These are phyloP conservation scores for Mucor racemosus DNA, from an alignment of 371 early-diverging fungal species.

Conservation along the genomic window DNA sequence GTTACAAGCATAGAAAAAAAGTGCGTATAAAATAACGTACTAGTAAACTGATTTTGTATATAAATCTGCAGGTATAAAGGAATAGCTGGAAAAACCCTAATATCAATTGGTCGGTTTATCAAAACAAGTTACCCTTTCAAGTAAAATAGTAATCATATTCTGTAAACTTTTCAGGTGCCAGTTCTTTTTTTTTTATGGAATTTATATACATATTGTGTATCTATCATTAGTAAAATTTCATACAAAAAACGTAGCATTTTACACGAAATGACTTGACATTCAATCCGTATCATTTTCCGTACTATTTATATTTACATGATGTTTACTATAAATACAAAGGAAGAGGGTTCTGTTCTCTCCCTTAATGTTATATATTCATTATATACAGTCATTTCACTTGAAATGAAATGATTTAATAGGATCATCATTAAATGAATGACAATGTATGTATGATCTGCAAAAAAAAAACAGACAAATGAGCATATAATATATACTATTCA, in stretches of 20 bases:
- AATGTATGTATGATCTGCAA: background rate
- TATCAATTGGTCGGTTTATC: background rate
- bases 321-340: background rate
- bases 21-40: background rate
- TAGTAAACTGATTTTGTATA: background rate
- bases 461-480: background rate
- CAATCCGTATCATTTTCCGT: background rate
- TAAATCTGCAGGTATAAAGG: background rate
- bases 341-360: background rate
- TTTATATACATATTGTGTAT: no score
- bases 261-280: conserved; percentile 2
- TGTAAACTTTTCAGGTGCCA: background rate
- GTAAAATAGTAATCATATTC: background rate
- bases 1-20: background rate
- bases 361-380: background rate
- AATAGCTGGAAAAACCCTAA: background rate
- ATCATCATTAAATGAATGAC: background rate
- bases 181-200: background rate
- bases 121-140: background rate
- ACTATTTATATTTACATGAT: background rate
- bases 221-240: no score
- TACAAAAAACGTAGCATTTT: background rate
- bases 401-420: background rate
- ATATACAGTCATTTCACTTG: background rate
- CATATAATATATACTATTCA: background rate